Base-by-base conservation (phyloP, 768 basidiomycete species). In the Lanmaoa rubissima region DNA sequence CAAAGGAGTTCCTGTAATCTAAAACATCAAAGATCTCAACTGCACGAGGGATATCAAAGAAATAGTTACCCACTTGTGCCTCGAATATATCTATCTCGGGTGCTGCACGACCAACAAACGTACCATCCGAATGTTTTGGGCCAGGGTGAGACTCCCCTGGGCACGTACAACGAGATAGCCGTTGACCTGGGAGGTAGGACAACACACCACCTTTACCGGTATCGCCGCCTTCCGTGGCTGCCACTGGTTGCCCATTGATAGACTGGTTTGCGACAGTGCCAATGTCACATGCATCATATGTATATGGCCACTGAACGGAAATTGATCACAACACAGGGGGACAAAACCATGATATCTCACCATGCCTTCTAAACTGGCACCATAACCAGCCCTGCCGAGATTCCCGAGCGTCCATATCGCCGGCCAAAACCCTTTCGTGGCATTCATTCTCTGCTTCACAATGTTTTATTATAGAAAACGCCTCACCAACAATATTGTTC, bases 61-160 rank as follows among this genome's bases (percentile, higher is more conserved):
- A 24, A 62, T 38, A 21, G 50, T 54, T 38, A 53, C 64, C 34
- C 48, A 73, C 70, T 73, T 89, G 85, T 8, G 93, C 92, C 74
- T 95, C 94, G 55, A 96, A 87, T 45, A 96, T 69, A 70, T 96
- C 94, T 49, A 95, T 94, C 70, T 96, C 93, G 2, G 94, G 94
- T 5, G 94, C 91, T 4, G 87, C 72, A 21, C 94, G 78, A 1
- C 93, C 94, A 2, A 90, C 85, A 69, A 84, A 93, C 0, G 83
- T 79, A 2, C 90, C 90, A 67, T 93, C 88, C 0, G 79, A 54
- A 51, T 87, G 83, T 42, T 80, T 77, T 3, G 93, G 93, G 3
- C 93, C 93, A 36, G 93, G 93, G 70, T 95, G 93, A 32, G 81
- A 78, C 65, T 94, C 92, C 24, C 86, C 84, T 0, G 75, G 63